These are phyloP conservation scores for Phytophthora podocarpi DNA, from an alignment of 352 stramenopile genomes.

Conservation along the genomic window DNA sequence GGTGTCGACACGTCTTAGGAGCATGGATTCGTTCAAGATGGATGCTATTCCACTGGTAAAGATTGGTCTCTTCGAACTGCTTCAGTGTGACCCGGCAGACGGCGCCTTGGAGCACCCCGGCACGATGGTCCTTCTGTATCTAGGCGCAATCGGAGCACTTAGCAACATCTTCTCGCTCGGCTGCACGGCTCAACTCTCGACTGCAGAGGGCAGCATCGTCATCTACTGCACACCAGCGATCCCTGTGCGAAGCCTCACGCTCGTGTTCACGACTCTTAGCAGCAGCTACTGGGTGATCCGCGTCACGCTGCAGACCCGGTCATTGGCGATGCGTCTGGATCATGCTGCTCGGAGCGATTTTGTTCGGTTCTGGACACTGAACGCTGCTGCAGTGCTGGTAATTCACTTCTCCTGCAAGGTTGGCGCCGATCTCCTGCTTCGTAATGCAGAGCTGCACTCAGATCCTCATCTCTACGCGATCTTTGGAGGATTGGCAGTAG, in stretches of 20 bases:
- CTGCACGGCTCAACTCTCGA: slow-evolving; percentile 36
- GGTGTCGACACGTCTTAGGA: background rate
- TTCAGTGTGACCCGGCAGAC: slow-evolving; percentile 31
- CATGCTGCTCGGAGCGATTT: slow-evolving; percentile 29
- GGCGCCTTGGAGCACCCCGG: slow-evolving; percentile 39
- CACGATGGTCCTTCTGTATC: slow-evolving; percentile 44
- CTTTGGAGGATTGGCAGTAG: slow-evolving; percentile 32
- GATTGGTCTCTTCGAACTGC: slow-evolving; percentile 19
- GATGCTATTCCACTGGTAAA: background rate
- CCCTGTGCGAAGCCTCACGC: slow-evolving; percentile 32
- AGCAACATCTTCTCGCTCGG: slow-evolving; percentile 53
- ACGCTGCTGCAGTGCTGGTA: slow-evolving; percentile 13
- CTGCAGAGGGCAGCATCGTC: slow-evolving; percentile 34
- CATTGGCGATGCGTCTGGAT: slow-evolving; percentile 30
- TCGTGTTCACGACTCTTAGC: slow-evolving; percentile 44
- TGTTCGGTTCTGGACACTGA: slow-evolving; percentile 31
- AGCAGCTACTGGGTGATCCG: slow-evolving; percentile 47
- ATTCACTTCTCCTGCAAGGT: slow-evolving; percentile 43
- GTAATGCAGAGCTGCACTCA: slow-evolving; percentile 36
- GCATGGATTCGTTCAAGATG: slow-evolving; percentile 12
- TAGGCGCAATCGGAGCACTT: slow-evolving; percentile 40
- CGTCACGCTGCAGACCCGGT: slow-evolving; percentile 39
- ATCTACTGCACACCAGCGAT: slow-evolving; percentile 43
- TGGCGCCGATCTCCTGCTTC: slow-evolving; percentile 23
- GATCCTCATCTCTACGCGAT: slow-evolving; percentile 52